These are phyloP conservation scores for Protomyces inundatus DNA, from an alignment of 1,139 yeast species.

Conservation along the genomic window DNA sequence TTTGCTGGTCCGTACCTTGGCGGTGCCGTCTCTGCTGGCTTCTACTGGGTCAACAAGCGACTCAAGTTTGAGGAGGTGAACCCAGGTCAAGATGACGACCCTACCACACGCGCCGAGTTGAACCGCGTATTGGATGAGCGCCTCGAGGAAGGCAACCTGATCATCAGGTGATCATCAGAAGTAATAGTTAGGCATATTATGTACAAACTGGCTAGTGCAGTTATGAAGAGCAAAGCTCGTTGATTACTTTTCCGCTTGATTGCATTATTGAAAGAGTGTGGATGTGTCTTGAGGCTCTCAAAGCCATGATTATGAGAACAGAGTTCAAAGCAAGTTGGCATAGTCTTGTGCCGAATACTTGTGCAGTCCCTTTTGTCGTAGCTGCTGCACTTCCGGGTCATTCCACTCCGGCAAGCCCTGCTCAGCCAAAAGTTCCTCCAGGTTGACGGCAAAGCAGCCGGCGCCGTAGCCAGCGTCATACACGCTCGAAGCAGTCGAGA, in stretches of 20 bases:
- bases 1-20: slow-evolving; percentile 49
- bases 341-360: slow-evolving; percentile 23
- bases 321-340: not conserved
- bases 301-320: no score
- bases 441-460: slow-evolving; percentile 19
- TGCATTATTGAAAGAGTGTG: no score
- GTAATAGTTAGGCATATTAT: no score
- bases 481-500: not conserved
- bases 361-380: slow-evolving; percentile 7
- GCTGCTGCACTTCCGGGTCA: not conserved
- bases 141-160: not conserved
- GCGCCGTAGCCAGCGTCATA: slow-evolving; percentile 19
- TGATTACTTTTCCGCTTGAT: no score
- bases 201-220: no score
- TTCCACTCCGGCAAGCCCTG: not conserved
- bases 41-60: slow-evolving; percentile 13
- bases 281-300: no score
- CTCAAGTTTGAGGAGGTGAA: slow-evolving; percentile 19
- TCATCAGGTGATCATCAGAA: not conserved
- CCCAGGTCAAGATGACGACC: slow-evolving; percentile 37
- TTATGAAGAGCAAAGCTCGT: no score
- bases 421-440: slow-evolving; percentile 13
- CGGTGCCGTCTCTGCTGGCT: slow-evolving; percentile 20
- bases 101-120: slow-evolving; percentile 2
- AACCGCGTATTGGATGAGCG: slow-evolving; percentile 14